phyloP scores from a whole-genome alignment of 1,284 basidiomycete genomes.

The Marasmius sp. region DNA sequence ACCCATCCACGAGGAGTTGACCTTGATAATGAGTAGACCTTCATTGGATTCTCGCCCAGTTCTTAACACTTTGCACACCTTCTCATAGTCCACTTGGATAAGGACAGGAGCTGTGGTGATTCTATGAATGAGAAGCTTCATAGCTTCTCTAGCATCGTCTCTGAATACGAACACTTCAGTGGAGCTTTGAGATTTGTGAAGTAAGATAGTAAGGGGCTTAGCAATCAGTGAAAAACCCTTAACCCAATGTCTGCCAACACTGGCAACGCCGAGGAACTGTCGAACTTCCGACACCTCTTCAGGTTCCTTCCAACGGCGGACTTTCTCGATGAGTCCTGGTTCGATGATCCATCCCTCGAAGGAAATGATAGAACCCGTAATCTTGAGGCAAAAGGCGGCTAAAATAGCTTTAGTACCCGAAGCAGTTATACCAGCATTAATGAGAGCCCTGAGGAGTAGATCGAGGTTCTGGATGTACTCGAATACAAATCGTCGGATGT shows the following conservation, averaged over 20 bases:
- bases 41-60: constrained; percentile 16
- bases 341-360: constrained; percentile 28
- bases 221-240: constrained; percentile 14
- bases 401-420: constrained; percentile 26
- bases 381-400: constrained; percentile 19
- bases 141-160: constrained; percentile 18
- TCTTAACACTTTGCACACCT: constrained; percentile 10
- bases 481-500: no score
- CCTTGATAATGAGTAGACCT: constrained; percentile 28
- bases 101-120: constrained; percentile 27
- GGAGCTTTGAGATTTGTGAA: constrained; percentile 5
- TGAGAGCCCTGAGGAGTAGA: constrained; percentile 19
- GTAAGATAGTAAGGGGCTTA: constrained; percentile 26
- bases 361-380: constrained; percentile 28
- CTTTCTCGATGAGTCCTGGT: no score
- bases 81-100: constrained; percentile 26
- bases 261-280: no score
- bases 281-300: no score
- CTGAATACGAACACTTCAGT: constrained; percentile 19
- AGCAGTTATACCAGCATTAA: constrained; percentile 25
- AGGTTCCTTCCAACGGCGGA: no score
- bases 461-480: constrained; percentile 12
- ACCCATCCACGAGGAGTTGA: constrained; percentile 31
- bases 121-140: constrained; percentile 24
- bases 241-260: no score